Conservation (phyloP, 2,329 filamentous ascomycete genomes). For the Aureobasidium leucospermi region DNA sequence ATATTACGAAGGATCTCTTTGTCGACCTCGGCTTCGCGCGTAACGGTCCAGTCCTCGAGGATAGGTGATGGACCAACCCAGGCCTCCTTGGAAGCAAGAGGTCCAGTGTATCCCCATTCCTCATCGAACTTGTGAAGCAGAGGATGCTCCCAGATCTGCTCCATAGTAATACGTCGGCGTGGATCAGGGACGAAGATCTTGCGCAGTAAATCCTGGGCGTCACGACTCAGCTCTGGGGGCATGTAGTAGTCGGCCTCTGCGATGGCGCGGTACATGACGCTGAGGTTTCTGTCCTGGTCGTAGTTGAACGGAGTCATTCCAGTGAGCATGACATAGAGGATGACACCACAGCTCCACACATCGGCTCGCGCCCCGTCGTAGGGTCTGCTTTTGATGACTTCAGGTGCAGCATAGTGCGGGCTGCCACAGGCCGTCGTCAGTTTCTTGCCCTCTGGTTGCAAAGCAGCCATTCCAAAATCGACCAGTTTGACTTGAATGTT, state of each 20-base stretch:
- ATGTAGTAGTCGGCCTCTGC: conserved; percentile 43
- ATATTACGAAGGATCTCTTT: conserved; percentile 76
- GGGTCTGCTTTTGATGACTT: conserved; percentile 67
- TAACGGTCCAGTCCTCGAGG: conserved; percentile 55
- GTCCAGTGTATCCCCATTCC: conserved; percentile 60
- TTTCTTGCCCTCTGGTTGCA: conserved; percentile 72
- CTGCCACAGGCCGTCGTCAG: conserved; percentile 90
- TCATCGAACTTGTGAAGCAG: conserved; percentile 74
- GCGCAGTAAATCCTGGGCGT: conserved; percentile 70
- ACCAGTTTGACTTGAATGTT: conserved; percentile 78
- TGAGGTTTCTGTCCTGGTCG: conserved; percentile 55
- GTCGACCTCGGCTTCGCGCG: conserved; percentile 63
- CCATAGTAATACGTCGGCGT: conserved; percentile 67
- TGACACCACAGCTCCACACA: conserved; percentile 90
- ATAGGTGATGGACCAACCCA: conserved; percentile 48
- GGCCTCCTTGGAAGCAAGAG: conserved; percentile 41
- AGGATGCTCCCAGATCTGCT: conserved; percentile 78
- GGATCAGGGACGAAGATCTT: conserved; percentile 76
- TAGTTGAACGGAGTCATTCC: conserved; percentile 72
- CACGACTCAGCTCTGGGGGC: conserved; percentile 48
- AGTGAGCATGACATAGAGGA: conserved; percentile 79
- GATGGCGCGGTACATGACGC: conserved; percentile 54
- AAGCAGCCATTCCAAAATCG: conserved; percentile 95
- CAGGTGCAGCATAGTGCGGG: conserved; percentile 92
- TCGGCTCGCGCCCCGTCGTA: conserved; percentile 85